A percentile compares a stretch with the other conserved stretches of the same genome.
Evolutionary conservation across 805 yeast genomes (phyloP).

Genomic region (Suhomyces sp.): DNA sequence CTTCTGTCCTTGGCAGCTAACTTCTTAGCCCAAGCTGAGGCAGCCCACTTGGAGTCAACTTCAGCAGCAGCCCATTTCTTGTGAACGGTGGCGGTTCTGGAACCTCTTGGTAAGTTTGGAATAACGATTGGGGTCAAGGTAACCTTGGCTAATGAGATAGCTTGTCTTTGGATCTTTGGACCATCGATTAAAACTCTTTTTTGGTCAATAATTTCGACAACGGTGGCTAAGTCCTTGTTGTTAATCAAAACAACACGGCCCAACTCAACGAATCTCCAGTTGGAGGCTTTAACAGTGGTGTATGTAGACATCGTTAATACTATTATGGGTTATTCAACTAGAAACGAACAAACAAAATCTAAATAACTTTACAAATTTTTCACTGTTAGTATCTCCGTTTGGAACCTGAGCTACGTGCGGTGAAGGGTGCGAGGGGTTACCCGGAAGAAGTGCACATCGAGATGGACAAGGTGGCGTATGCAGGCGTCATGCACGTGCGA

Average conservation of each 20-base stretch:
- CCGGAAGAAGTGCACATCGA: constrained; percentile 1
- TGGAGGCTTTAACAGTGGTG: constrained; percentile 86
- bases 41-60: constrained; percentile 85
- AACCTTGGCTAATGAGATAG: constrained; percentile 80
- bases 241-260: constrained; percentile 95
- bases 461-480: not conserved
- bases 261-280: constrained; percentile 99
- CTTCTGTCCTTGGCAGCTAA: constrained; percentile 93
- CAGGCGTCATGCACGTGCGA: not conserved
- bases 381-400: constrained; percentile 3
- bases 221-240: constrained; percentile 90
- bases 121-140: constrained; percentile 90
- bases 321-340: constrained; percentile 7
- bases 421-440: constrained; percentile 2
- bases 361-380: constrained; percentile 4
- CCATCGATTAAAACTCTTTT: constrained; percentile 98
- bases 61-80: constrained; percentile 94
- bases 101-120: constrained; percentile 88
- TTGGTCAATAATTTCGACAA: constrained; percentile 99
- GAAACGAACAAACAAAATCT: constrained; percentile 2
- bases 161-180: constrained; percentile 94
- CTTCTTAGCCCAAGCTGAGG: constrained; percentile 97
- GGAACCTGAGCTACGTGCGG: not conserved
- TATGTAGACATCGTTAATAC: constrained; percentile 26
- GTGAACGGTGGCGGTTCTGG: constrained; percentile 77